phyloP scores from a whole-genome alignment of 164 flowering plant species.

The Amborella trichopoda region DNA sequence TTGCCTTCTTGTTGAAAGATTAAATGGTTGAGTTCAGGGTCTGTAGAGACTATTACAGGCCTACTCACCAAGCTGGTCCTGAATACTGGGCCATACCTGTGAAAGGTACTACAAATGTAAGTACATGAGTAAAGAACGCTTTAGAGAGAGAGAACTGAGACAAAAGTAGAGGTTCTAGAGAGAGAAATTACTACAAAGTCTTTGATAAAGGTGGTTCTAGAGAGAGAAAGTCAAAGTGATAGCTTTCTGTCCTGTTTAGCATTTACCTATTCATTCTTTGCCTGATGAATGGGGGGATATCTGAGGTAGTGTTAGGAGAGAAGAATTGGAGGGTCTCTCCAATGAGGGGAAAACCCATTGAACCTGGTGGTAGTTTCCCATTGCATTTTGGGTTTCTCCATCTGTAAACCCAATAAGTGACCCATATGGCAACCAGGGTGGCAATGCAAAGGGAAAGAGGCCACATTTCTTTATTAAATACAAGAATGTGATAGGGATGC shows the following conservation, averaged over 20 bases:
- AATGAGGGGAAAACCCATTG: slow-evolving; percentile 28
- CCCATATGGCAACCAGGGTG: slow-evolving; percentile 13
- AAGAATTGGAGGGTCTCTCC: slow-evolving; percentile 34
- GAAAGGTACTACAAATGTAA: background rate
- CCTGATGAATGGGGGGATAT: slow-evolving; percentile 24
- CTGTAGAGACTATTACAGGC: slow-evolving; percentile 25
- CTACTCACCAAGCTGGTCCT: slow-evolving; percentile 24
- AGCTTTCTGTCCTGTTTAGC: no score
- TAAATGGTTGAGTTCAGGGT: slow-evolving; percentile 23
- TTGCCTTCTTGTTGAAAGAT: slow-evolving; percentile 32
- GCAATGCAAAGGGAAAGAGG: slow-evolving; percentile 12
- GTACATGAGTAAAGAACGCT: no score
- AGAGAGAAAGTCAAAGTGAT: no score
- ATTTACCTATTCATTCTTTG: slow-evolving; percentile 21
- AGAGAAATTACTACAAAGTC: background rate
- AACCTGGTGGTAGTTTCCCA: slow-evolving; percentile 28
- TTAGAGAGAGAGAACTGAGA: no score
- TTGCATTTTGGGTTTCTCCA: slow-evolving; percentile 26
- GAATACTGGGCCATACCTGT: slow-evolving; percentile 26
- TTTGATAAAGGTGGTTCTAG: background rate
- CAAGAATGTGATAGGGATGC: background rate
- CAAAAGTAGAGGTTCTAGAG: no score
- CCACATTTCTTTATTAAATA: slow-evolving; percentile 9
- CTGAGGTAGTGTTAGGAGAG: slow-evolving; percentile 18
- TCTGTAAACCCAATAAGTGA: slow-evolving; percentile 22